Conservation (phyloP, 2,329 filamentous ascomycete species). For the Verticillium isaacii region DNA sequence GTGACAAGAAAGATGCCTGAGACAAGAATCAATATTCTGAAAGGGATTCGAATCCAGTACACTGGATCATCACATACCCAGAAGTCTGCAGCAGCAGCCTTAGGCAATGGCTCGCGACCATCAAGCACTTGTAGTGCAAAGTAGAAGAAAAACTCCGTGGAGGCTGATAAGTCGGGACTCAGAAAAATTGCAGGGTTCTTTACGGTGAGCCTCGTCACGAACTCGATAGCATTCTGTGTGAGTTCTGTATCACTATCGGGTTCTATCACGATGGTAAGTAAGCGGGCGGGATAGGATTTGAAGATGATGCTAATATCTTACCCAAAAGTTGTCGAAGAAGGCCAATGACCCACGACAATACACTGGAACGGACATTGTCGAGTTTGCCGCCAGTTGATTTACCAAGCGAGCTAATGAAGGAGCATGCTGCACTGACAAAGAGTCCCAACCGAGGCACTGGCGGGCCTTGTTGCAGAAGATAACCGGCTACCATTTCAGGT, state of each 20-base stretch:
- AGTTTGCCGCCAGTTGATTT: constrained; percentile 37
- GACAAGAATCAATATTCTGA: constrained; percentile 1
- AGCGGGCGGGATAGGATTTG: background rate
- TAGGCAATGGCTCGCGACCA: constrained; percentile 69
- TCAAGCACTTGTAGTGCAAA: constrained; percentile 68
- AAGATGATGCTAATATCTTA: background rate
- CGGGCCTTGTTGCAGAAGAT: constrained; percentile 54
- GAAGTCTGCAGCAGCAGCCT: constrained; percentile 67
- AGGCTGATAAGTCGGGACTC: constrained; percentile 46
- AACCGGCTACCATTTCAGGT: constrained; percentile 58
- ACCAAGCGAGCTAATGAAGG: constrained; percentile 59
- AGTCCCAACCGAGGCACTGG: constrained; percentile 63
- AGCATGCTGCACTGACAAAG: constrained; percentile 67
- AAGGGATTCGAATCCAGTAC: background rate
- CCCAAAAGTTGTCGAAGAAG: constrained; percentile 37
- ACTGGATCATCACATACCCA: constrained; percentile 50
- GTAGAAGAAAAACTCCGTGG: constrained; percentile 62
- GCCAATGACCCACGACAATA: constrained; percentile 58
- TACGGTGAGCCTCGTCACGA: constrained; percentile 59
- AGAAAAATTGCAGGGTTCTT: constrained; percentile 60
- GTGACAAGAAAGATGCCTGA: constrained; percentile 48
- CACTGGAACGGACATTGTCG: constrained; percentile 40
- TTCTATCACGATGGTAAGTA: constrained; percentile 25
- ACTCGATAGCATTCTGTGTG: constrained; percentile 68
- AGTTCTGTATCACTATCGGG: constrained; percentile 66